Evolutionary conservation across 352 stramenopile genomes (phyloP).

Genomic region (Globisporangium megalacanthum): DNA sequence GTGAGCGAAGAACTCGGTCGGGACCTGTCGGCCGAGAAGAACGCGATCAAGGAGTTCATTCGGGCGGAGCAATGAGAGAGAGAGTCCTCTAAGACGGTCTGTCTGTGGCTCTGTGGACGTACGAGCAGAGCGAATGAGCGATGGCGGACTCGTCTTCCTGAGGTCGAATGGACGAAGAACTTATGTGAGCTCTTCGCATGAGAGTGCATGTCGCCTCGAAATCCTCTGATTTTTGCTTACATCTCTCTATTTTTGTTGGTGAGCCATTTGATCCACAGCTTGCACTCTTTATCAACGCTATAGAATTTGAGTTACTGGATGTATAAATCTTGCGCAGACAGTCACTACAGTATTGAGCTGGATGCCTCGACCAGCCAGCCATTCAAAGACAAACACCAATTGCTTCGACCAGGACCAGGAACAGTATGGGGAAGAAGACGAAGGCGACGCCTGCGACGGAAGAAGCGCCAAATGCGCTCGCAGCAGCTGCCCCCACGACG

Average conservation of each 20-base stretch:
- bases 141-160: no score
- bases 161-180: no score
- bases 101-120: neutral
- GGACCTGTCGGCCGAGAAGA: constrained; percentile 67
- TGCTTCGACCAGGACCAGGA: constrained; percentile 20
- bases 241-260: neutral
- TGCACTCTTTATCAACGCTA: neutral
- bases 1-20: constrained; percentile 58
- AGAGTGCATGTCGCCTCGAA: neutral
- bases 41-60: constrained; percentile 80
- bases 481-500: constrained; percentile 1
- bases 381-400: constrained; percentile 31
- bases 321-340: constrained; percentile 13
- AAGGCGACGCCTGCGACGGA: neutral
- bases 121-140: neutral
- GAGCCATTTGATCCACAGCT: no score
- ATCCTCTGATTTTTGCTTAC: neutral
- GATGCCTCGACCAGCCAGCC: constrained; percentile 21
- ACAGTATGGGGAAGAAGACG: constrained; percentile 13
- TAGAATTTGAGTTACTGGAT: neutral
- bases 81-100: no score
- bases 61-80: constrained; percentile 23
- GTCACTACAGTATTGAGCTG: neutral
- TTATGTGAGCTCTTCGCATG: neutral
- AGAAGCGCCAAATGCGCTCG: neutral